Conservation (phyloP, 75 land plant genomes). For the Pinus tabuliformis region DNA sequence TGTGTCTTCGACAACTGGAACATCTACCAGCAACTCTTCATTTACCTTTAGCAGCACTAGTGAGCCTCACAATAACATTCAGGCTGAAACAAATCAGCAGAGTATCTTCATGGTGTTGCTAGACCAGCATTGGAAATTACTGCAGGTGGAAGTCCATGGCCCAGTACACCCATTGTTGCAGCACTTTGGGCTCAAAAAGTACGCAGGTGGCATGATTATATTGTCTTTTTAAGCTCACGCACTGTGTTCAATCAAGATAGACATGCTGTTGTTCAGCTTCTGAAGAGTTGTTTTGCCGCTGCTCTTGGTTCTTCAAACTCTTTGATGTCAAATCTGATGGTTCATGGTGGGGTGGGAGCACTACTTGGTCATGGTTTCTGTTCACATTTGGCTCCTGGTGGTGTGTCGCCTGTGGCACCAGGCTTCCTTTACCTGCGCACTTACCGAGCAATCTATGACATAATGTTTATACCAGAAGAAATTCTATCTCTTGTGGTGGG, state of each 20-base stretch:
- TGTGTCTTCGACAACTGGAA: too few relatives aligned
- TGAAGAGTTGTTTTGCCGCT: slow-evolving; percentile 69
- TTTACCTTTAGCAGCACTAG: slow-evolving; percentile 76
- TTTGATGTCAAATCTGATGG: slow-evolving; percentile 23
- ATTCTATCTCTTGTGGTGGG: slow-evolving; percentile 57
- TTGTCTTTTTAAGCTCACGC: slow-evolving; percentile 53
- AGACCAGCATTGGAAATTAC: slow-evolving; percentile 73
- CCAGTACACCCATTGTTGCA: slow-evolving; percentile 67
- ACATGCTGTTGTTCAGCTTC: slow-evolving; percentile 55
- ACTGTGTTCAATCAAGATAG: slow-evolving; percentile 51
- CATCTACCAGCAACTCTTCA: slow-evolving; percentile 57
- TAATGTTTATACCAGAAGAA: slow-evolving; percentile 55
- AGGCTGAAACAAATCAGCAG: slow-evolving; percentile 66
- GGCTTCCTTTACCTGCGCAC: slow-evolving; percentile 72
- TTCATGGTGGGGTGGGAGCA: slow-evolving; percentile 54
- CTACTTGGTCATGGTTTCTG: slow-evolving; percentile 48
- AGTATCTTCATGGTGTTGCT: slow-evolving; percentile 64
- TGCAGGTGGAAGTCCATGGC: slow-evolving; percentile 63
- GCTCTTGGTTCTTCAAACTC: slow-evolving; percentile 37
- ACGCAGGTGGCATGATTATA: slow-evolving; percentile 78
- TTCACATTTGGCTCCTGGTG: slow-evolving; percentile 13
- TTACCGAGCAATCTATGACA: slow-evolving; percentile 51
- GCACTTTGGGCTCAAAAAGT: slow-evolving; percentile 87
- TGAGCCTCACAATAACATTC: slow-evolving; percentile 85
- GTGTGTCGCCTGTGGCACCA: slow-evolving; percentile 37